Evolutionary conservation across 2,329 filamentous ascomycete genomes (phyloP).

Genomic region (Pseudocercospora vitis): DNA sequence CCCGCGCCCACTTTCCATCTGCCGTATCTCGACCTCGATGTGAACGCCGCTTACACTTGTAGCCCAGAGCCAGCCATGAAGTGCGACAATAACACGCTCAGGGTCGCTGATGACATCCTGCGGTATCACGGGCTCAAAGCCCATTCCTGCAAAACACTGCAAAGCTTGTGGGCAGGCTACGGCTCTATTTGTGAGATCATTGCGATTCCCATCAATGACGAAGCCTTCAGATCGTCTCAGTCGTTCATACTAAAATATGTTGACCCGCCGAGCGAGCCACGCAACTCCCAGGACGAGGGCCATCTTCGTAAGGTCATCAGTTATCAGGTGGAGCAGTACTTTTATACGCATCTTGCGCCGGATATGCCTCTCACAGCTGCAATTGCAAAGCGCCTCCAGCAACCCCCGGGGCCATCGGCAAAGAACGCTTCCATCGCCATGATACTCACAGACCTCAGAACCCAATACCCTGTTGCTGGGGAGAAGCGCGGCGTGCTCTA

Average conservation of each 20-base stretch:
- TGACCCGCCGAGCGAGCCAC: constrained; percentile 49
- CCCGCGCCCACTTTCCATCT: too few relatives aligned
- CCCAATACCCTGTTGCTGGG: constrained; percentile 56
- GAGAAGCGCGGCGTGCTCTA: constrained; percentile 54
- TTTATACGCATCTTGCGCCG: constrained; percentile 60
- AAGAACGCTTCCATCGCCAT: constrained; percentile 50
- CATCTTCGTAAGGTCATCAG: constrained; percentile 66
- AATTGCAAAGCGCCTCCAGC: constrained; percentile 52
- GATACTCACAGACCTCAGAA: constrained; percentile 58
- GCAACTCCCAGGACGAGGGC: constrained; percentile 56
- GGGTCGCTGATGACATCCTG: neutral
- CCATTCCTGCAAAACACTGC: constrained; percentile 29
- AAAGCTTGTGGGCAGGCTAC: constrained; percentile 52
- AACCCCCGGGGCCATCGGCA: neutral
- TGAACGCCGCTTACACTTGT: too few relatives aligned
- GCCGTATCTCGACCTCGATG: too few relatives aligned
- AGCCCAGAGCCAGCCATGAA: too few relatives aligned
- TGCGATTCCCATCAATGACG: constrained; percentile 37
- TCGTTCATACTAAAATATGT: constrained; percentile 61
- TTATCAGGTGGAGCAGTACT: constrained; percentile 67
- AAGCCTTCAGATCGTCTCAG: constrained; percentile 14
- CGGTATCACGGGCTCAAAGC: neutral
- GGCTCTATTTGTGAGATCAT: constrained; percentile 57
- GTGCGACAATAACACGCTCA: neutral
- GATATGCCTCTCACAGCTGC: constrained; percentile 46